Percentiles rank a stretch among this genome's conserved stretches.
phyloP scores from a whole-genome alignment of 805 yeast species.

The Nakazawaea populi region DNA sequence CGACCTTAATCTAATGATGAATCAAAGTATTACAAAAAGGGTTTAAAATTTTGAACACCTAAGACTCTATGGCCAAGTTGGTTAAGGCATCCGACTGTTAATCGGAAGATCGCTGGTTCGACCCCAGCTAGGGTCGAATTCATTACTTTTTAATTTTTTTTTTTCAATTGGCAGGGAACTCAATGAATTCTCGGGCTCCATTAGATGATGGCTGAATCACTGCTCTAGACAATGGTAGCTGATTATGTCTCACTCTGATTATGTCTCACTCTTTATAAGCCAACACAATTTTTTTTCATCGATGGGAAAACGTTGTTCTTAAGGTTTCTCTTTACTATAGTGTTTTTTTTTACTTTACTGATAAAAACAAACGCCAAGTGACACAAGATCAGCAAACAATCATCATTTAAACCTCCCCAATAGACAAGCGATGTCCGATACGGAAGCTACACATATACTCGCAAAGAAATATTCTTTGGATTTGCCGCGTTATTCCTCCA shows the following conservation, averaged over 20 bases:
- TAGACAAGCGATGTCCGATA: neutral
- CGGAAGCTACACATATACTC: neutral
- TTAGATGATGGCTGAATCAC: too few species aligned
- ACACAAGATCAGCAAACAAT: neutral
- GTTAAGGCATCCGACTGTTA: slow-evolving; percentile 17
- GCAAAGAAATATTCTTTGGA: slow-evolving; percentile 62
- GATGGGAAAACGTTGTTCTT: too few species aligned
- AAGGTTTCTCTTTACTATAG: too few species aligned
- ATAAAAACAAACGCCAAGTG: neutral
- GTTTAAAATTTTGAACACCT: neutral
- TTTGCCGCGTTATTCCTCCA: slow-evolving; percentile 65
- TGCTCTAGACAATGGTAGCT: too few species aligned
- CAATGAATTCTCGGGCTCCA: too few species aligned
- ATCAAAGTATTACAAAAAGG: too few species aligned
- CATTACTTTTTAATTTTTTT: slow-evolving; percentile 3
- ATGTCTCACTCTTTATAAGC: too few species aligned
- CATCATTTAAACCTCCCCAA: neutral
- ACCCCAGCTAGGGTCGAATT: slow-evolving; percentile 14
- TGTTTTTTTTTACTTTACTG: neutral
- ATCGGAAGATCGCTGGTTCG: slow-evolving; percentile 17
- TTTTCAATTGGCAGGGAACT: neutral
- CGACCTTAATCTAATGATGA: too few species aligned
- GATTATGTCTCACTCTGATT: too few species aligned
- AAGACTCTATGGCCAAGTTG: slow-evolving; percentile 15
- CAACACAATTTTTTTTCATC: too few species aligned